Percentiles rank a stretch among this genome's conserved stretches.
These are phyloP conservation scores for Pyrenula aspistea DNA, from an alignment of 495 filamentous ascomycete genomes.

Conservation along the genomic window DNA sequence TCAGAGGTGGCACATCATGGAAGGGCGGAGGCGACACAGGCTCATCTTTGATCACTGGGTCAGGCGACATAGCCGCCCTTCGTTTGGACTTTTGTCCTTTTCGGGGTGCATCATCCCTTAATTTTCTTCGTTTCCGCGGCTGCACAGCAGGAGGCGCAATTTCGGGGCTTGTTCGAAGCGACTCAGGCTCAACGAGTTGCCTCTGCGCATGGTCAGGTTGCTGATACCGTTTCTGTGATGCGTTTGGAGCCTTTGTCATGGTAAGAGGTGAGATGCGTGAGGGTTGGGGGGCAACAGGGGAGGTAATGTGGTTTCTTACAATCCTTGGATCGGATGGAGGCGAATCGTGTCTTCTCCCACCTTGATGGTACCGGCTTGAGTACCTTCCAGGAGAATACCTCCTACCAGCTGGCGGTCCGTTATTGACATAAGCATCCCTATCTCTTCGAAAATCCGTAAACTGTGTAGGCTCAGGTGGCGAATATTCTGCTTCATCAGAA, in stretches of 20 bases:
- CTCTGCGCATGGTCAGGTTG: slow-evolving; percentile 14
- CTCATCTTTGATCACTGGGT: slow-evolving; percentile 73
- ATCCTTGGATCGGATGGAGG: slow-evolving; percentile 29
- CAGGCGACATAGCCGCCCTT: slow-evolving; percentile 21
- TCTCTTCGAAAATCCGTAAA: slow-evolving; percentile 18
- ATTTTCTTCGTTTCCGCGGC: slow-evolving; percentile 37
- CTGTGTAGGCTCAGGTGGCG: slow-evolving; percentile 30
- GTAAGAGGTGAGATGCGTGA: slow-evolving; percentile 70
- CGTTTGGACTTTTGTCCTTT: slow-evolving; percentile 12
- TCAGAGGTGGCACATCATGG: slow-evolving; percentile 33
- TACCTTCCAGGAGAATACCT: slow-evolving; percentile 7
- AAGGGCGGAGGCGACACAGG: slow-evolving; percentile 73
- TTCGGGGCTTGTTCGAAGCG: slow-evolving; percentile 25
- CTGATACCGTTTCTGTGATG: slow-evolving; percentile 18
- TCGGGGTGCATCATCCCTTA: slow-evolving; percentile 18
- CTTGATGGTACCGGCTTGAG: slow-evolving; percentile 8
- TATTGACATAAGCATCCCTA: slow-evolving; percentile 11
- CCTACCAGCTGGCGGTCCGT: slow-evolving; percentile 11
- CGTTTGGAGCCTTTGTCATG: slow-evolving; percentile 44
- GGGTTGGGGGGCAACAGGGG: slow-evolving; percentile 71
- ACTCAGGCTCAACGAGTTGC: slow-evolving; percentile 14
- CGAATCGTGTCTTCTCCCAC: slow-evolving; percentile 14
- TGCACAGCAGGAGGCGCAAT: slow-evolving; percentile 16
- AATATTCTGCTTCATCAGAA: slow-evolving; percentile 37
- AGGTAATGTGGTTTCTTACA: slow-evolving; percentile 49